Evolutionary conservation across 1,284 basidiomycete species (phyloP).

Genomic region (Vanrija pseudolonga): DNA sequence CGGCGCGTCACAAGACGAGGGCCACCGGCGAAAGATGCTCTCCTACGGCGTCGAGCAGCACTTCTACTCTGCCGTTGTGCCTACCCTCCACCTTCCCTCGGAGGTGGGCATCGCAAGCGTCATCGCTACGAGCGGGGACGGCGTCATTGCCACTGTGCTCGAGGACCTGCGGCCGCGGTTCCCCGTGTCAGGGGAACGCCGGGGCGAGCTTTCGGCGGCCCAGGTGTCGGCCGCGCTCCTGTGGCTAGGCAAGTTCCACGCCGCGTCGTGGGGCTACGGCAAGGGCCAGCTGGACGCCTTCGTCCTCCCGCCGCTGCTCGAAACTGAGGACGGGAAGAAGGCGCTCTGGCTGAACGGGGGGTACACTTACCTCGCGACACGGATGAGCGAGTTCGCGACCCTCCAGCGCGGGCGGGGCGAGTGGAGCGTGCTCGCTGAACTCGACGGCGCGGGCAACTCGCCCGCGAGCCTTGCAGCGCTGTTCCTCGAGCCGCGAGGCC

Average conservation of each 20-base stretch:
- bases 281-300: background rate
- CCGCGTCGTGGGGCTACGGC: background rate
- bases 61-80: constrained; percentile 11
- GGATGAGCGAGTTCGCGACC: constrained; percentile 9
- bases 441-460: too few relatives aligned
- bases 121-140: background rate
- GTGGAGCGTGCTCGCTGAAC: constrained; percentile 5
- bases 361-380: constrained; percentile 20
- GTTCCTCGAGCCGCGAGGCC: constrained; percentile 5
- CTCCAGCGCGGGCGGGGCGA: background rate
- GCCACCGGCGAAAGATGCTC: constrained; percentile 18
- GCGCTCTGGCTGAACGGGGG: constrained; percentile 17
- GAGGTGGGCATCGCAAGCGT: constrained; percentile 9
- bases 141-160: constrained; percentile 5
- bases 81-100: background rate
- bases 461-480: background rate
- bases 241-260: constrained; percentile 12
- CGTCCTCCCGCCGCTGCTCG: constrained; percentile 5
- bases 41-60: constrained; percentile 17
- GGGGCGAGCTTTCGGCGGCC: background rate
- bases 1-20: background rate
- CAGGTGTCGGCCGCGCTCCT: constrained; percentile 4
- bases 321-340: background rate
- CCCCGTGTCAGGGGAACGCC: constrained; percentile 11
- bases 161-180: constrained; percentile 3